Base-by-base conservation (phyloP, 495 filamentous ascomycete species). In the Penicillium cinerascens region DNA sequence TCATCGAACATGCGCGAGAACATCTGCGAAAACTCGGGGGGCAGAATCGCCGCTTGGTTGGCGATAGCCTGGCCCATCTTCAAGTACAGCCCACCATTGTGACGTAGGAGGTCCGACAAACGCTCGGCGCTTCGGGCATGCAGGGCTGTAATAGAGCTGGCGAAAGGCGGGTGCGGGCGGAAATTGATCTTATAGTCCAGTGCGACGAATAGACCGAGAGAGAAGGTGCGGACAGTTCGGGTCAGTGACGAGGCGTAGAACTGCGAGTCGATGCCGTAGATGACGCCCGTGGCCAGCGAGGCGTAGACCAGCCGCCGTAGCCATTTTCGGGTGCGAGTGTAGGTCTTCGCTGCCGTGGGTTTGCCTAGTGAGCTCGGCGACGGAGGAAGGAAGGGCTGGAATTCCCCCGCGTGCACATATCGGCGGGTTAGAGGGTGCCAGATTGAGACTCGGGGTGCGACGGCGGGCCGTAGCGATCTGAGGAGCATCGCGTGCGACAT, bases 41-140 rank as follows among this genome's bases (percentile, higher is more conserved):
- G 93, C 44, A 98, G 68, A 37, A 97, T 83, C 2, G 91, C 92
- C 46, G 87, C 91, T 75, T 98, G 93, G 93, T 97, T 98, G 20
- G 92, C 93, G 50, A 98, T 91, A 6, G 93, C 93, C 77, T 98
- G 93, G 2, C 93, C 93, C 49, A 98, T 97, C 77, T 98, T 98
- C 62, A 97, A 78, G 65, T 98, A 98, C 3, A 98, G 70, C 0
- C 93, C 93, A 47, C 93, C 93, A 79, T 98, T 98, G 23, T 77
- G 70, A 16, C 86, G 77, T 61, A 97, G 77, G 38, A 98, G 73
- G 36, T 89, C 75, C 52, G 87, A 92, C 36, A 97, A 64, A 5
- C 88, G 78, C 71, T 91, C 82, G 1, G 93, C 93, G 60, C 84
- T 93, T 40, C 93, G 83, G 18, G 78, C 73, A 68, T 98, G 93